Conservation (phyloP, 805 yeast genomes). For the Starmerella scarabaei region DNA sequence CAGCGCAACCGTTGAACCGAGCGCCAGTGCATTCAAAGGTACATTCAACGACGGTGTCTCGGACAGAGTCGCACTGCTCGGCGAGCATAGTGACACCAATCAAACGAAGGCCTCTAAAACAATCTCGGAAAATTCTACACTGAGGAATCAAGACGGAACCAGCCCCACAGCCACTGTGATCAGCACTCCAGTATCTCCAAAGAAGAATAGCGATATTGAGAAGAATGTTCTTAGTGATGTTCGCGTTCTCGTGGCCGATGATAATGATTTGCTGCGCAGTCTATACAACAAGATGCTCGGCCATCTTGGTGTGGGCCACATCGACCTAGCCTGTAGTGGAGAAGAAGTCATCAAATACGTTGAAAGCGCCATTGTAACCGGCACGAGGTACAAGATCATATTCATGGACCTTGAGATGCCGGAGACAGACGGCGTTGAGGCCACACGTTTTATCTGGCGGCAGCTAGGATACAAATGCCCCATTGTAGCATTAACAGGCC, state of each 20-base stretch:
- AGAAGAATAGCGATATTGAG: too few relatives aligned
- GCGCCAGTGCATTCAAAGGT: too few relatives aligned
- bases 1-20: too few relatives aligned
- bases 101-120: too few relatives aligned
- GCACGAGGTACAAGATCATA: conserved; percentile 28
- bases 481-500: conserved; percentile 84
- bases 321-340: conserved; percentile 78
- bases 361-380: conserved; percentile 32
- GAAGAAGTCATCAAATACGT: conserved; percentile 69
- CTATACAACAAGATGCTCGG: conserved; percentile 73
- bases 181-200: too few relatives aligned
- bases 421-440: conserved; percentile 23
- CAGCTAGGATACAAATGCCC: conserved; percentile 56
- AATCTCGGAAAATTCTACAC: too few relatives aligned
- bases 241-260: conserved; percentile 77
- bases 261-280: conserved; percentile 78
- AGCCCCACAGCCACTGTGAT: too few relatives aligned
- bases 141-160: too few relatives aligned
- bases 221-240: too few relatives aligned
- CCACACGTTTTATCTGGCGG: conserved; percentile 40
- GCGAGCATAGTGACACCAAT: too few relatives aligned
- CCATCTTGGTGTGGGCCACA: conserved; percentile 57
- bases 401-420: conserved; percentile 27
- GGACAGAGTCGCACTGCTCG: too few relatives aligned
- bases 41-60: too few relatives aligned